Evolutionary conservation across 352 stramenopile genomes (phyloP).

Genomic region (Phytophthora hibernalis): DNA sequence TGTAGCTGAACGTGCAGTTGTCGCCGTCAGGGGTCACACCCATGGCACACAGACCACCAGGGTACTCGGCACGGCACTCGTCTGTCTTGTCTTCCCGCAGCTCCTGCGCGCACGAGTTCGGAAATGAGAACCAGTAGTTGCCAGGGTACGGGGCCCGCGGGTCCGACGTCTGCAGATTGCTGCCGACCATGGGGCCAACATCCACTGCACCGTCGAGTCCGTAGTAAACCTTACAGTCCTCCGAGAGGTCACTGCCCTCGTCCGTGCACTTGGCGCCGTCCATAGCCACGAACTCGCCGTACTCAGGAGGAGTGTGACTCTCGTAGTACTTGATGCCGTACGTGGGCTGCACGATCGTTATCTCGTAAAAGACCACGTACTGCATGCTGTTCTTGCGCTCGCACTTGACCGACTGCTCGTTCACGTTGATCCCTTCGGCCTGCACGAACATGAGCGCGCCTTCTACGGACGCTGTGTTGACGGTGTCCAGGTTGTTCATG

Average conservation of each 20-base stretch:
- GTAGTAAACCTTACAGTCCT: slow-evolving; percentile 58
- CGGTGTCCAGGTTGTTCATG: slow-evolving; percentile 57
- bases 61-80: slow-evolving; percentile 45
- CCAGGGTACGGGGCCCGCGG: slow-evolving; percentile 67
- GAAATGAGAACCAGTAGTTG: slow-evolving; percentile 86
- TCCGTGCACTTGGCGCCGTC: slow-evolving; percentile 65
- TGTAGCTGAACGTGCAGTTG: slow-evolving; percentile 71
- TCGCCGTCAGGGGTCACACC: slow-evolving; percentile 56
- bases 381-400: slow-evolving; percentile 70
- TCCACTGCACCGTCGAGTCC: slow-evolving; percentile 48
- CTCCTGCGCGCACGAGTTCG: slow-evolving; percentile 62
- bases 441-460: slow-evolving; percentile 74
- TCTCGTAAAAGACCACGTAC: slow-evolving; percentile 72
- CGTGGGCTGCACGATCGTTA: slow-evolving; percentile 50
- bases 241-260: slow-evolving; percentile 41
- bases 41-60: slow-evolving; percentile 51
- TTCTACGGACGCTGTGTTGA: slow-evolving; percentile 66
- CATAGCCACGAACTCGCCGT: slow-evolving; percentile 64
- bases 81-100: slow-evolving; percentile 55
- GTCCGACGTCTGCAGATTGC: slow-evolving; percentile 55
- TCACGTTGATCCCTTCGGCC: slow-evolving; percentile 67
- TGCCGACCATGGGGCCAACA: slow-evolving; percentile 56
- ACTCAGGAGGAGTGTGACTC: slow-evolving; percentile 45
- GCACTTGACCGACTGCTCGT: slow-evolving; percentile 49
- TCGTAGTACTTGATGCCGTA: slow-evolving; percentile 58